A percentile compares a stretch with the other conserved stretches of the same genome.
Evolutionary conservation across 169 alveolate species (phyloP).

Genomic region (Amoebophrya sp.): DNA sequence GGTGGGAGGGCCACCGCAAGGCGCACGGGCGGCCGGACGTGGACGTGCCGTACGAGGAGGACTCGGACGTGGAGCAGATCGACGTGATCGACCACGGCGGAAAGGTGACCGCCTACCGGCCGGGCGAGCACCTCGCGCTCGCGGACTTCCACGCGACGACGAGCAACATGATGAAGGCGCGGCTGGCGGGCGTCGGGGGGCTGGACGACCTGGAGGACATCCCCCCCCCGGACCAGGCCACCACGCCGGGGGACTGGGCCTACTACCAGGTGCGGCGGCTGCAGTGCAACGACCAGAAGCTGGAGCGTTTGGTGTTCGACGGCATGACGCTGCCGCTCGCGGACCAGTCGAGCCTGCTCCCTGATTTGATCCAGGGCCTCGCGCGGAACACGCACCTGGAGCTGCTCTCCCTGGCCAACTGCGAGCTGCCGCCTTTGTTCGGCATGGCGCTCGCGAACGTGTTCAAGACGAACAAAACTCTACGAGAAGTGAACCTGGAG

Average conservation of each 20-base stretch:
- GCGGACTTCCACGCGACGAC: neutral
- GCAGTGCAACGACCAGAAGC: neutral
- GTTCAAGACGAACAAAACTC: neutral
- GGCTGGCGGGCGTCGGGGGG: neutral
- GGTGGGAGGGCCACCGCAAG: neutral
- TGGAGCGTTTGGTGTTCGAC: neutral
- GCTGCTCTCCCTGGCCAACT: neutral
- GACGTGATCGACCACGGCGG: neutral
- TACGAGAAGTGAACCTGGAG: neutral
- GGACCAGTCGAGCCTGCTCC: neutral
- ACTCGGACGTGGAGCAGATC: neutral
- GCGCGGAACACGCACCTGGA: neutral
- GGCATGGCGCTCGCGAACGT: neutral
- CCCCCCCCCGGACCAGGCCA: neutral
- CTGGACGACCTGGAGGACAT: neutral
- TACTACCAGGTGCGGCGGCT: neutral
- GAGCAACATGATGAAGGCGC: neutral
- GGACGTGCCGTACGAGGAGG: neutral
- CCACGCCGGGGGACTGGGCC: neutral
- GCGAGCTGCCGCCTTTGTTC: neutral
- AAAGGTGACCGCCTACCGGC: neutral
- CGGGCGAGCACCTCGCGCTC: neutral
- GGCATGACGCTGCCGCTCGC: neutral
- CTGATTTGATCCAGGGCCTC: neutral
- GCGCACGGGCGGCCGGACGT: neutral